Conservation (phyloP, 495 filamentous ascomycete genomes). For the Daldinia caldariorum region DNA sequence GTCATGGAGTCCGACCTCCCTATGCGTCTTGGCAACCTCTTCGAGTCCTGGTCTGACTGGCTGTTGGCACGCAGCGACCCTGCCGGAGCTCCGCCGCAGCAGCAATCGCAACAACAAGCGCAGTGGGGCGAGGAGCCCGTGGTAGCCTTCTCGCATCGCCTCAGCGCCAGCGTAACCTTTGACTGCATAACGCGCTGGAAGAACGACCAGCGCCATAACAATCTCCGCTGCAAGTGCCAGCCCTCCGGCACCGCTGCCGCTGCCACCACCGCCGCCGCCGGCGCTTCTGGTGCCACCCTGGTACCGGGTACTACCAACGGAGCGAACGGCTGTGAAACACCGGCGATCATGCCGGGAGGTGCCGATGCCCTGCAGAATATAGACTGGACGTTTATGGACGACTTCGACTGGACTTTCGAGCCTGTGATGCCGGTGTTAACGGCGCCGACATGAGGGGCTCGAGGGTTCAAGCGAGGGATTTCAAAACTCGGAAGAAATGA, state of each 20-base stretch:
- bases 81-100: not conserved
- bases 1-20: constrained; percentile 48
- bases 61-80: constrained; percentile 8
- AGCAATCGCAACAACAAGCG: not conserved
- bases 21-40: constrained; percentile 48
- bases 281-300: not conserved
- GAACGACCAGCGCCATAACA: constrained; percentile 31
- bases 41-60: constrained; percentile 46
- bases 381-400: constrained; percentile 59
- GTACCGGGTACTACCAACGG: not conserved
- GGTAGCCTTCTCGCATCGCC: constrained; percentile 47
- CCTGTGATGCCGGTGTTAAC: constrained; percentile 32
- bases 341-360: constrained; percentile 9
- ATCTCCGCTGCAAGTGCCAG: constrained; percentile 13
- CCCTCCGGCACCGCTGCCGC: not conserved
- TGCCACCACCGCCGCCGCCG: not conserved
- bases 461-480: not conserved
- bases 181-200: constrained; percentile 55
- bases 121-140: constrained; percentile 41
- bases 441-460: constrained; percentile 28
- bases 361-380: constrained; percentile 50
- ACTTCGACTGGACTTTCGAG: constrained; percentile 58
- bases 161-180: constrained; percentile 54
- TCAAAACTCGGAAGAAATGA: not conserved
- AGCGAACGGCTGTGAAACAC: constrained; percentile 8